These are phyloP conservation scores for Henckelia pumila DNA, from an alignment of 257 asterid genomes.

Conservation along the genomic window DNA sequence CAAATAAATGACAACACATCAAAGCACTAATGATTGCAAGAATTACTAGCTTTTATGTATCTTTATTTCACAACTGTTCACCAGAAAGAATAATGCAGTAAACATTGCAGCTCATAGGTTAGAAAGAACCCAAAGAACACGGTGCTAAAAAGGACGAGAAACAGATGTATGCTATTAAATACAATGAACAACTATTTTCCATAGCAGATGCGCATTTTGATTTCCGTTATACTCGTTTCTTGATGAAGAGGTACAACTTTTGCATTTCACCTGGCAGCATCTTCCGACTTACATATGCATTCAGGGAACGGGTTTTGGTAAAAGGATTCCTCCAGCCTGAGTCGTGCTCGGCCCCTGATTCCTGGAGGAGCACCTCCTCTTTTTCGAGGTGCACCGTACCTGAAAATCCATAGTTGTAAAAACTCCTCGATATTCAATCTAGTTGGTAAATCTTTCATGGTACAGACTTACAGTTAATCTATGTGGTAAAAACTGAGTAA, in stretches of 20 bases:
- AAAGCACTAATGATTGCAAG: neutral
- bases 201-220: neutral
- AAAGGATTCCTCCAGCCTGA: conserved; percentile 80
- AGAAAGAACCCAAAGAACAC: neutral
- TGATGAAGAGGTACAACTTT: neutral
- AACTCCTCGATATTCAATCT: neutral
- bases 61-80: neutral
- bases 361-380: conserved; percentile 79
- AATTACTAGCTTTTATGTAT: neutral
- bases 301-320: conserved; percentile 92
- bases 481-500: neutral
- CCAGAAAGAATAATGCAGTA: neutral
- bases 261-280: conserved; percentile 24
- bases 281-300: conserved; percentile 63
- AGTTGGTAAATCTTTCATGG: no score
- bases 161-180: neutral
- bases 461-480: no score
- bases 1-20: neutral
- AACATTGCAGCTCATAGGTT: neutral
- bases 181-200: neutral
- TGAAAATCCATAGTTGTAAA: conserved; percentile 28
- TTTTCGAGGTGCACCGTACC: conserved; percentile 77
- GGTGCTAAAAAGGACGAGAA: neutral
- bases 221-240: neutral
- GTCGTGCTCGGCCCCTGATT: conserved; percentile 71